phyloP scores from a whole-genome alignment of 129 eudicot genomes.

The Escallonia rubra region DNA sequence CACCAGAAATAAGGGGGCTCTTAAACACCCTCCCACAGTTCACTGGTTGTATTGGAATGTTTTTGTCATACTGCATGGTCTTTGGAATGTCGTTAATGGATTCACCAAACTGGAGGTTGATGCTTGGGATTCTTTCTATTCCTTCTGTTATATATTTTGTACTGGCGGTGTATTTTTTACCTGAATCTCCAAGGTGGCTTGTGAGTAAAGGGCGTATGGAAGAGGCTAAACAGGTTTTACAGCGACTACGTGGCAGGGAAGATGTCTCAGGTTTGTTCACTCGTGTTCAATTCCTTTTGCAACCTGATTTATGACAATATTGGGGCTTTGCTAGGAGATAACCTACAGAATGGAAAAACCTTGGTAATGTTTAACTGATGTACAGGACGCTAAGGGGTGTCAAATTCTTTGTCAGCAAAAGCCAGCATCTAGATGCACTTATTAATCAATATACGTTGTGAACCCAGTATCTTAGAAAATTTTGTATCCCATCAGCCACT shows the following conservation, averaged over 20 bases:
- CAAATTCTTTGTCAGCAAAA: too few species aligned
- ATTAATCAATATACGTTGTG: too few species aligned
- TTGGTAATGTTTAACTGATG: too few species aligned
- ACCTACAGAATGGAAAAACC: too few species aligned
- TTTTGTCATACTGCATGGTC: conserved; percentile 86
- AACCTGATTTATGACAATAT: too few species aligned
- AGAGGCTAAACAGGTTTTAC: conserved; percentile 74
- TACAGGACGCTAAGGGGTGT: too few species aligned
- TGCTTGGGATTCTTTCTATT: conserved; percentile 89
- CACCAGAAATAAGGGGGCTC: conserved; percentile 84
- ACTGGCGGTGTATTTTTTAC: conserved; percentile 60
- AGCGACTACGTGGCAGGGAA: conserved; percentile 75
- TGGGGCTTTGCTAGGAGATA: too few species aligned
- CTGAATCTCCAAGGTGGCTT: conserved; percentile 98
- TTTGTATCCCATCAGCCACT: too few species aligned
- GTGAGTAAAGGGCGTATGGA: conserved; percentile 94
- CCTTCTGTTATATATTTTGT: conserved; percentile 68
- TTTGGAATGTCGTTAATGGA: conserved; percentile 71
- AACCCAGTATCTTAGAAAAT: too few species aligned
- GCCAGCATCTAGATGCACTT: too few species aligned
- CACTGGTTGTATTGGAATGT: conserved; percentile 88
- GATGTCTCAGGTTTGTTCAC: conserved; percentile 78
- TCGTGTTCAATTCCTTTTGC: neutral
- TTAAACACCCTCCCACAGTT: conserved; percentile 94
- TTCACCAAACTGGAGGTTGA: conserved; percentile 78